A percentile compares a stretch with the other conserved stretches of the same genome.
Evolutionary conservation across 805 yeast species (phyloP).

Genomic region (Candida germanica): DNA sequence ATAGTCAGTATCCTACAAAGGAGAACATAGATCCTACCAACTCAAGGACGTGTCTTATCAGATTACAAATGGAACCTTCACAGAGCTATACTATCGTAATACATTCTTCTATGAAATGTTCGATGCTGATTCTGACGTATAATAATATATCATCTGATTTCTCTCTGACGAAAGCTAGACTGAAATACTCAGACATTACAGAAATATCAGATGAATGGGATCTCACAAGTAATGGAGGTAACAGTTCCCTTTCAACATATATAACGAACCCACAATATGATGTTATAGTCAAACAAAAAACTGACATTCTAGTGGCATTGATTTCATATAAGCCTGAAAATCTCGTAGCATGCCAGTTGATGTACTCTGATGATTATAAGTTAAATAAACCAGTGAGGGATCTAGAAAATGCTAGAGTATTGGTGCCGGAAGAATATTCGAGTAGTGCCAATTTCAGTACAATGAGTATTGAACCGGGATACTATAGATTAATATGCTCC

Average conservation of each 20-base stretch:
- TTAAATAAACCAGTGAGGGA: conserved; percentile 15
- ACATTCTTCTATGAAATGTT: conserved; percentile 18
- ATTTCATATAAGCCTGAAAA: conserved; percentile 14
- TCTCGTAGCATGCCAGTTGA: conserved; percentile 42
- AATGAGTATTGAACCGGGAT: conserved; percentile 26
- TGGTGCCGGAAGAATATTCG: conserved; percentile 34
- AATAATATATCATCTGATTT: conserved; percentile 25
- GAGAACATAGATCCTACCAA: conserved; percentile 28
- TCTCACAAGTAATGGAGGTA: conserved; percentile 49
- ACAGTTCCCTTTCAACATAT: conserved; percentile 46
- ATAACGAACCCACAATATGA: conserved; percentile 55
- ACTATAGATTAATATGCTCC: conserved; percentile 47
- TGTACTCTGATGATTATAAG: conserved; percentile 33
- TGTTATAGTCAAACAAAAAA: conserved; percentile 17
- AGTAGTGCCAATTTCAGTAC: conserved; percentile 18
- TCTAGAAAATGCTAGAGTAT: conserved; percentile 29
- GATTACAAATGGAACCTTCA: conserved; percentile 22
- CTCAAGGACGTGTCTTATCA: conserved; percentile 34
- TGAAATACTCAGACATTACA: conserved; percentile 16
- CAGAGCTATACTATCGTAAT: conserved; percentile 26
- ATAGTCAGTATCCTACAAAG: conserved; percentile 20
- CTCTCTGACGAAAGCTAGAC: conserved; percentile 28
- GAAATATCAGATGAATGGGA: conserved; percentile 45
- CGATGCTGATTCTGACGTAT: conserved; percentile 25
- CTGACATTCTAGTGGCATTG: conserved; percentile 16